These are phyloP conservation scores for Yamadazyma scolyti DNA, from an alignment of 805 yeast species.

Conservation along the genomic window DNA sequence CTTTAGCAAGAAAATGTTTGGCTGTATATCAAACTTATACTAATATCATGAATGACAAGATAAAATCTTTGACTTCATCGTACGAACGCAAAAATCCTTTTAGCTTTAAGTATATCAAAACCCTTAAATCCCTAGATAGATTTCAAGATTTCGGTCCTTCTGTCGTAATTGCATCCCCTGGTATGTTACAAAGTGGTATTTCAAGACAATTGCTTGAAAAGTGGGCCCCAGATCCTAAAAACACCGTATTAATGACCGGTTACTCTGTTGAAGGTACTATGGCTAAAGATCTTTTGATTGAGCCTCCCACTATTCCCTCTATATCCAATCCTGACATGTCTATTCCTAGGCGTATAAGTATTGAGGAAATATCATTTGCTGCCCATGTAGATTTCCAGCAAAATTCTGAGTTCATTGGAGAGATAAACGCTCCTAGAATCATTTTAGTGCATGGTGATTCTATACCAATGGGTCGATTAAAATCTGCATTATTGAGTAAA, in stretches of 20 bases:
- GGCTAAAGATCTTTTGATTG: conserved; percentile 86
- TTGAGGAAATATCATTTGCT: conserved; percentile 97
- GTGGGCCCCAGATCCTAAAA: conserved; percentile 97
- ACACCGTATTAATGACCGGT: conserved; percentile 86
- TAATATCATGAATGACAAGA: conserved; percentile 94
- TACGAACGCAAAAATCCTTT: conserved; percentile 66
- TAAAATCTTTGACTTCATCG: conserved; percentile 56
- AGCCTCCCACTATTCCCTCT: conserved; percentile 89
- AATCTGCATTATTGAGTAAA: conserved; percentile 86
- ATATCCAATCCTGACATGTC: conserved; percentile 72
- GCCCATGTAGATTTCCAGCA: conserved; percentile 98
- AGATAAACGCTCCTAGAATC: conserved; percentile 78
- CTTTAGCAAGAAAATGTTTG: conserved; percentile 92
- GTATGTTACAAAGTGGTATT: conserved; percentile 96
- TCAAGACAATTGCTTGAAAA: conserved; percentile 86
- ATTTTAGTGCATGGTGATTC: conserved; percentile 96
- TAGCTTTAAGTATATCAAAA: conserved; percentile 79
- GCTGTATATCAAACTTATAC: conserved; percentile 96
- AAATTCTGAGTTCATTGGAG: conserved; percentile 85
- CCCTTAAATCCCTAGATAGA: conserved; percentile 72
- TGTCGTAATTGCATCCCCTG: conserved; percentile 95
- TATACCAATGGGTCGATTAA: conserved; percentile 97
- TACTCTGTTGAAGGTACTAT: conserved; percentile 97
- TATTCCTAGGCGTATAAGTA: conserved; percentile 80
- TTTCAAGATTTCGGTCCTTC: conserved; percentile 95